These are phyloP conservation scores for Tilletia walkeri DNA, from an alignment of 1,284 basidiomycete species.

Conservation along the genomic window DNA sequence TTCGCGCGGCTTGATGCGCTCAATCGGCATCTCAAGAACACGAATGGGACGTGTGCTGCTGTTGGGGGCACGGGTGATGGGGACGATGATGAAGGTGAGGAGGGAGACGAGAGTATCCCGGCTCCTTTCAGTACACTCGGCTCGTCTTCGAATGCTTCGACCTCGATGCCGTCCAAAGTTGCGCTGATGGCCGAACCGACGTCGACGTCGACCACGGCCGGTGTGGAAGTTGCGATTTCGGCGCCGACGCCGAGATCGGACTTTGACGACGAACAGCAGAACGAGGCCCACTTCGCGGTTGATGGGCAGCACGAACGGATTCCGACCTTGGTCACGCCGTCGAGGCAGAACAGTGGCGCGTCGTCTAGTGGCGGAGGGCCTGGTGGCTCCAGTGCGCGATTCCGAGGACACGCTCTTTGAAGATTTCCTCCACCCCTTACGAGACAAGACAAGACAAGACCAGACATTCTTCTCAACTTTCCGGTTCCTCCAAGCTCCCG, in stretches of 20 bases:
- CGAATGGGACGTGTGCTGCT: conserved; percentile 11
- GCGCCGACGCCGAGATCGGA: not conserved
- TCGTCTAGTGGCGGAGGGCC: not conserved
- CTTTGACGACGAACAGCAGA: not conserved
- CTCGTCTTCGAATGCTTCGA: not conserved
- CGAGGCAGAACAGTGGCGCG: conserved; percentile 10
- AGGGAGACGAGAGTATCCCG: not conserved
- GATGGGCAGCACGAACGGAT: not conserved
- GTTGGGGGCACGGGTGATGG: not conserved
- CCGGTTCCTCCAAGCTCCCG: not conserved
- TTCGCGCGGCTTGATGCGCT: conserved; percentile 90
- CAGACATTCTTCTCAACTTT: not conserved
- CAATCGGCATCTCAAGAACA: conserved; percentile 61
- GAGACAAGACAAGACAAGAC: too few species aligned
- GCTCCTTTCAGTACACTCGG: not conserved
- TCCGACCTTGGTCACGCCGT: conserved; percentile 14
- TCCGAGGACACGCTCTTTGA: conserved; percentile 5
- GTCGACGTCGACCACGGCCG: not conserved
- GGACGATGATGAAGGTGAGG: conserved; percentile 7
- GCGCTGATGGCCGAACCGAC: not conserved
- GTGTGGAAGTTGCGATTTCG: conserved; percentile 9
- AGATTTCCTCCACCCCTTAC: not conserved
- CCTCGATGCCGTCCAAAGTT: not conserved
- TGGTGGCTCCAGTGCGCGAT: conserved; percentile 5
- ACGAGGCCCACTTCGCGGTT: not conserved